Evolutionary conservation across 148 eudicot genomes (phyloP), one percentile per base, ranked within the genome.

Genomic region (Bassia scoparia): DNA sequence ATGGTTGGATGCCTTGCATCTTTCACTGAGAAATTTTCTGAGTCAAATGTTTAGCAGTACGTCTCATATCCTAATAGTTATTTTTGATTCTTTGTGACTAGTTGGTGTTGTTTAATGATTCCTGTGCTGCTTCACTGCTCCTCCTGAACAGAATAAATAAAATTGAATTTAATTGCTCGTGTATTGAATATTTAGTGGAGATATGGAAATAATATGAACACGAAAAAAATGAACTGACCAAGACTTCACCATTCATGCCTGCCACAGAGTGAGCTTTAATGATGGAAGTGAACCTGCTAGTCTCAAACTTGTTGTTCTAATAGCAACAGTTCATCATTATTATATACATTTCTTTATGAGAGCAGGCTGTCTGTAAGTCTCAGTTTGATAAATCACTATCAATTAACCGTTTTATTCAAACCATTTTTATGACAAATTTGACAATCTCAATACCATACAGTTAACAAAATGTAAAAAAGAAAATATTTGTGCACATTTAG

Each of bases 51-150:
- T 94, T 73, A 87, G 87, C 67, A 88, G 88, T 50, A 79, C n/a
- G n/a, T n/a, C 86, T 80, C 98, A 94, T 94, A 94, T 91, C 98
- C 98, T 94, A 77, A n/a, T n/a, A 59, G 50, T n/a, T 61, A 49
- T 23, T 37, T 68, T 33, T 68, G 52, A 67, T 55, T 33, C 21
- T 29, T 60, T 8, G 7, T 72, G 41, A 2, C 7, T 52, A 61
- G 8, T 50, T 80, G 41, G 54, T 58, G 33, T 37, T 64, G 43
- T 27, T n/a, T 12, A 38, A 31, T 33, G 20, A 37, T n/a, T n/a
- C 37, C 33, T 63, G 31, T 44, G n/a, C n/a, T n/a, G n/a, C n/a
- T 7, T 64, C 48, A 18, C 35, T n/a, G 27, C 44, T 33, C 23
- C 23, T 41, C 46, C 13, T 41, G n/a, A n/a, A n/a, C n/a, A n/a